Evolutionary conservation across 106 monocot genomes (phyloP).

Genomic region (Dioscorea alata): DNA sequence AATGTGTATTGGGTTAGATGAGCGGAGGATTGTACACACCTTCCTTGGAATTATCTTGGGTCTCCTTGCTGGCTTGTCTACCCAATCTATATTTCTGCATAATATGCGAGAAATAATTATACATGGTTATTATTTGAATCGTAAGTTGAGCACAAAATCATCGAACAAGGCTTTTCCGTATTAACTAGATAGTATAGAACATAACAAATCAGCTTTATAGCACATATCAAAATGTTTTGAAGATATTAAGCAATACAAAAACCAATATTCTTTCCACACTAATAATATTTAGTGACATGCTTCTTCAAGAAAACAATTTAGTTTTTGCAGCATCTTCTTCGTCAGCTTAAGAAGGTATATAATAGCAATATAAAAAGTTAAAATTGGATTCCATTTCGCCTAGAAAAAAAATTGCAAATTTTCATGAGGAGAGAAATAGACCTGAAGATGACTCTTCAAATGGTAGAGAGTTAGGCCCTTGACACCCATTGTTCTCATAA

Average conservation of each 20-base stretch:
- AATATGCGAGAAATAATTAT: neutral
- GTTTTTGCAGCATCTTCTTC: too few species aligned
- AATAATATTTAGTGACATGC: too few species aligned
- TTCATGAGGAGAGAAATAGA: conserved; percentile 4
- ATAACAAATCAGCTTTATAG: too few species aligned
- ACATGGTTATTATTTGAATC: too few species aligned
- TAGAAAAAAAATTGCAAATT: neutral
- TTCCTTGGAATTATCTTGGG: conserved; percentile 22
- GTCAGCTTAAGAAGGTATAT: neutral
- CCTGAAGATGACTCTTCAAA: conserved; percentile 65
- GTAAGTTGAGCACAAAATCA: too few species aligned
- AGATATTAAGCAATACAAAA: too few species aligned
- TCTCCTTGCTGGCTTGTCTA: conserved; percentile 43
- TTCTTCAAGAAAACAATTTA: too few species aligned
- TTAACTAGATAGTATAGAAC: too few species aligned
- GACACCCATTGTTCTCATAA: conserved; percentile 42
- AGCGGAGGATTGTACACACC: conserved; percentile 19
- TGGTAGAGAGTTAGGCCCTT: conserved; percentile 56
- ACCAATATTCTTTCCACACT: too few species aligned
- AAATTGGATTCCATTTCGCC: neutral
- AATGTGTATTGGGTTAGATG: too few species aligned
- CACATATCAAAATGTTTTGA: too few species aligned
- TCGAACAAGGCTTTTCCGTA: too few species aligned
- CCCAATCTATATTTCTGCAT: conserved; percentile 66
- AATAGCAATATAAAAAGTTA: neutral